phyloP scores from a whole-genome alignment of 495 filamentous ascomycete genomes.

The Penicillium riverlandense region DNA sequence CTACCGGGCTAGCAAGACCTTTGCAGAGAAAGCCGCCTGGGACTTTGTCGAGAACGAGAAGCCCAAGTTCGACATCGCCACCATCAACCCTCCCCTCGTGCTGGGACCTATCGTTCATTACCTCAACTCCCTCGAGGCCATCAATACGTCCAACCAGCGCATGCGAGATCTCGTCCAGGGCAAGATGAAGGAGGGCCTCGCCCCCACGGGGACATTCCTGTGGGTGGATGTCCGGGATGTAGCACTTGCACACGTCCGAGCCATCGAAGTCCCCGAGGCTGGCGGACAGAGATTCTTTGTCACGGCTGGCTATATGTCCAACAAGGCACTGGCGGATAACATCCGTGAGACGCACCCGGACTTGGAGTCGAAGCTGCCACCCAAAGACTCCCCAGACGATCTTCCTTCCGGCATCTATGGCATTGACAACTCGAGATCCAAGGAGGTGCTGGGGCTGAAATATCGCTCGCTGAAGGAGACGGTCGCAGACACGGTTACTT shows the following conservation, averaged over 20 bases:
- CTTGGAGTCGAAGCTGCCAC: conserved; percentile 51
- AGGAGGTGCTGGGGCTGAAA: conserved; percentile 50
- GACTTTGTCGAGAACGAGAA: conserved; percentile 74
- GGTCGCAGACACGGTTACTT: conserved; percentile 50
- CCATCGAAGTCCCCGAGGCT: conserved; percentile 60
- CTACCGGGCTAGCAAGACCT: conserved; percentile 62
- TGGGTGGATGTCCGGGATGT: conserved; percentile 68
- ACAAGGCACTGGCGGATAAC: conserved; percentile 58
- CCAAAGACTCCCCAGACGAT: conserved; percentile 34
- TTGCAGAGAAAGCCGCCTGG: conserved; percentile 70
- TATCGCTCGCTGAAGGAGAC: conserved; percentile 48
- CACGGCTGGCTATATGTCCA: conserved; percentile 54
- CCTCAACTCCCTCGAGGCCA: conserved; percentile 54
- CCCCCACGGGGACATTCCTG: conserved; percentile 47
- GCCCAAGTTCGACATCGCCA: conserved; percentile 68
- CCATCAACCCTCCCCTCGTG: conserved; percentile 66
- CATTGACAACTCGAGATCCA: conserved; percentile 47
- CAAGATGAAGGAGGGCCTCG: conserved; percentile 57
- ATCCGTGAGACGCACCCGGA: conserved; percentile 61
- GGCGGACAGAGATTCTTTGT: conserved; percentile 66
- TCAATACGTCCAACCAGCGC: conserved; percentile 64
- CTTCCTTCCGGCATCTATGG: conserved; percentile 33
- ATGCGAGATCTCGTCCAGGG: conserved; percentile 50
- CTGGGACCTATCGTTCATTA: conserved; percentile 63
- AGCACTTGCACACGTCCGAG: conserved; percentile 63